Conservation (phyloP, 345 rosid genomes). For the Cardamine chenopodiifolia region DNA sequence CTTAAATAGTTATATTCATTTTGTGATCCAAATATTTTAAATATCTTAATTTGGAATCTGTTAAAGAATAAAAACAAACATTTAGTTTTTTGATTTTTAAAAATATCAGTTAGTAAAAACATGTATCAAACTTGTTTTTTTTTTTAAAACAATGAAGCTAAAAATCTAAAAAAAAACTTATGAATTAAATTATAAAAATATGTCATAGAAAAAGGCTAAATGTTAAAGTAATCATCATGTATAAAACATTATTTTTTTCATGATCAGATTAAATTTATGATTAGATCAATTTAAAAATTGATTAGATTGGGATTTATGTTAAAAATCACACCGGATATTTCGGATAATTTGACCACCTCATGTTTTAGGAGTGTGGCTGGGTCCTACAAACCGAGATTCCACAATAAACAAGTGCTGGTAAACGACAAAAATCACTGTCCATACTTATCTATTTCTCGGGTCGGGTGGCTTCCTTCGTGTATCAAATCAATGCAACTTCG, state of each 20-base stretch:
- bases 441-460: conserved; percentile 34
- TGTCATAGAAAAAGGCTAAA: not conserved
- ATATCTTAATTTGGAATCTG: no score
- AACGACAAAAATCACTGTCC: conserved; percentile 28
- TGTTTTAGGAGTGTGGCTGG: not conserved
- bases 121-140: not conserved
- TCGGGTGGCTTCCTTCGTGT: conserved; percentile 19
- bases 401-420: conserved; percentile 7
- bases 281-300: not conserved
- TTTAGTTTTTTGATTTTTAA: no score
- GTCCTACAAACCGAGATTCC: conserved; percentile 30
- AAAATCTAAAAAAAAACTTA: not conserved
- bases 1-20: no score
- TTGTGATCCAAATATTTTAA: not conserved
- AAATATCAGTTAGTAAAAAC: no score
- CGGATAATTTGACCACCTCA: not conserved
- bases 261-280: not conserved
- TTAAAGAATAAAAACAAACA: no score
- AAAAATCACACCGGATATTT: not conserved
- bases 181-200: not conserved
- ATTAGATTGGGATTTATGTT: not conserved
- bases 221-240: not conserved
- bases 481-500: conserved; percentile 10
- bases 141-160: not conserved
- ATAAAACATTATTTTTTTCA: no score